Evolutionary conservation across 2,329 filamentous ascomycete species (phyloP).

Genomic region (Arthrobotrys megalospora): DNA sequence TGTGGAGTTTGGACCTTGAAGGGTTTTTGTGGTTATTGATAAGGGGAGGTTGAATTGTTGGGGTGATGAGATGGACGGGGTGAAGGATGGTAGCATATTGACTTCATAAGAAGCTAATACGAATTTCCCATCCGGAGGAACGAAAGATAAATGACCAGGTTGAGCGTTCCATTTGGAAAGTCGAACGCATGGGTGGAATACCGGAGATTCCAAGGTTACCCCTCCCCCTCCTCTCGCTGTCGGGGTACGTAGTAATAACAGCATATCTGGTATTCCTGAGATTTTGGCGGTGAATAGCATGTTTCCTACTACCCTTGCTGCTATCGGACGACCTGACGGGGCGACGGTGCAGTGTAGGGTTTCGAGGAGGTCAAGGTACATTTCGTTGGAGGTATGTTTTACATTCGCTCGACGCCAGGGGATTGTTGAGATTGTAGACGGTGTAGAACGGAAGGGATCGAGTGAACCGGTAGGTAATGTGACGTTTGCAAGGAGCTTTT

Average conservation of each 20-base stretch:
- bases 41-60: slow-evolving; percentile 85
- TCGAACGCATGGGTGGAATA: slow-evolving; percentile 96
- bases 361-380: slow-evolving; percentile 96
- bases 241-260: slow-evolving; percentile 83
- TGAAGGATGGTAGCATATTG: slow-evolving; percentile 80
- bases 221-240: slow-evolving; percentile 69
- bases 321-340: slow-evolving; percentile 87
- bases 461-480: slow-evolving; percentile 76
- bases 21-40: slow-evolving; percentile 83
- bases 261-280: slow-evolving; percentile 91
- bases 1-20: slow-evolving; percentile 79
- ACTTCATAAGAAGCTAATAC: slow-evolving; percentile 95
- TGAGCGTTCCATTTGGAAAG: slow-evolving; percentile 89
- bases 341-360: slow-evolving; percentile 88
- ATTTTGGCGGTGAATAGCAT: slow-evolving; percentile 97
- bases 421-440: slow-evolving; percentile 71
- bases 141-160: slow-evolving; percentile 92
- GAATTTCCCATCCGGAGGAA: slow-evolving; percentile 94
- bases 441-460: slow-evolving; percentile 66
- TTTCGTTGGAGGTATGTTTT: slow-evolving; percentile 93
- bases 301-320: slow-evolving; percentile 89
- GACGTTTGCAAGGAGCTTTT: slow-evolving; percentile 88
- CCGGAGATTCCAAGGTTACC: slow-evolving; percentile 80
- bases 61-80: slow-evolving; percentile 69
- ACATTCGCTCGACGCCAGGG: slow-evolving; percentile 95